phyloP scores from a whole-genome alignment of 1,139 yeast species.

The Nakaseomyces glabratus region DNA sequence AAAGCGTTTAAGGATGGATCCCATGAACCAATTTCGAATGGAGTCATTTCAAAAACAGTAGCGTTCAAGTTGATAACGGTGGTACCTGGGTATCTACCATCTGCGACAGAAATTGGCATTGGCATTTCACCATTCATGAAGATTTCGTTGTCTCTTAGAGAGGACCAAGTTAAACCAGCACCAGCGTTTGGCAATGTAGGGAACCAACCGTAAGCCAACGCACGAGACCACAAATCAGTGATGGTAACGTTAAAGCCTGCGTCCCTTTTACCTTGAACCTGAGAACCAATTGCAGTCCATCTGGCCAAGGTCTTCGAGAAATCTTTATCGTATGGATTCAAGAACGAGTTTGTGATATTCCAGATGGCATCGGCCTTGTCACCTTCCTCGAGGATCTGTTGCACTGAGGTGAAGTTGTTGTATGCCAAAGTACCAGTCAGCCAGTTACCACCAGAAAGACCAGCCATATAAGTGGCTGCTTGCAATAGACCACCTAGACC shows the following conservation, averaged over 20 bases:
- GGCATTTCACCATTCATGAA: constrained; percentile 64
- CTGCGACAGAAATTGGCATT: constrained; percentile 70
- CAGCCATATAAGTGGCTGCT: constrained; percentile 61
- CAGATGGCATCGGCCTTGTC: constrained; percentile 36
- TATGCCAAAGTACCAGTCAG: constrained; percentile 60
- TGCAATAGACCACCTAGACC: constrained; percentile 78
- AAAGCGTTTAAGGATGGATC: constrained; percentile 67
- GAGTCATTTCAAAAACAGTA: constrained; percentile 69
- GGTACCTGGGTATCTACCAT: constrained; percentile 68
- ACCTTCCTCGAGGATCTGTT: constrained; percentile 37
- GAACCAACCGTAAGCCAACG: constrained; percentile 68
- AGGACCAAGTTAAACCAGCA: constrained; percentile 9
- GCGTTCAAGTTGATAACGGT: constrained; percentile 51
- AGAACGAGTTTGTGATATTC: constrained; percentile 50
- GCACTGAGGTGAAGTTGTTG: constrained; percentile 76
- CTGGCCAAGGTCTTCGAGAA: constrained; percentile 47
- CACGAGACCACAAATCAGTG: constrained; percentile 46
- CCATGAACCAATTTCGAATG: constrained; percentile 86
- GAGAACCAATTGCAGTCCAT: constrained; percentile 32
- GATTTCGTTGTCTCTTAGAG: constrained; percentile 37
- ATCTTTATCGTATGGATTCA: constrained; percentile 60
- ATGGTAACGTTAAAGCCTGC: constrained; percentile 25
- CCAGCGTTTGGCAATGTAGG: constrained; percentile 46
- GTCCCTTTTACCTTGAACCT: constrained; percentile 9
- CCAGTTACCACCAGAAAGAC: constrained; percentile 40